Conservation (phyloP, 2,329 filamentous ascomycete genomes). For the Ramularia endophylla region DNA sequence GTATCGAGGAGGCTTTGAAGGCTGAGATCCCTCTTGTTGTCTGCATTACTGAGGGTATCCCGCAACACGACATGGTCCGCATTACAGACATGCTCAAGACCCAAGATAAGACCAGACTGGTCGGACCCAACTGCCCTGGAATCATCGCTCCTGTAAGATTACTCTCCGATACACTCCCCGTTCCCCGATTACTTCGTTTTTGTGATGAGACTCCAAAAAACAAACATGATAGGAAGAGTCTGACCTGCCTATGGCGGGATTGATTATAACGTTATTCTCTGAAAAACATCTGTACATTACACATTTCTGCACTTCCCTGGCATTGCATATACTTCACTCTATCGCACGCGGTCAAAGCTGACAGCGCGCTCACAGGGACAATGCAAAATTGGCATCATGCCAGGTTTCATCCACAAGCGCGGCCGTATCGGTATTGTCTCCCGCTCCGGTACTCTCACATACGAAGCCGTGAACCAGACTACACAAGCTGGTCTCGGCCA, state of each 20-base stretch:
- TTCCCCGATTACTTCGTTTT: conserved; percentile 7
- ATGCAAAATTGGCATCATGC: conserved; percentile 99
- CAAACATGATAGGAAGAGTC: conserved; percentile 35
- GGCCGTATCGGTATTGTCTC: conserved; percentile 98
- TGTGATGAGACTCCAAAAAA: conserved; percentile 23
- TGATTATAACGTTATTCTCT: conserved; percentile 25
- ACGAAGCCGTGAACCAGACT: conserved; percentile 99
- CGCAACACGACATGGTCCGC: conserved; percentile 98
- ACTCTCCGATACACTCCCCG: not conserved
- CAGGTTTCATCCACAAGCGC: conserved; percentile 99
- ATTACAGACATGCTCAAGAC: conserved; percentile 98
- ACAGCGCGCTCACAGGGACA: conserved; percentile 57
- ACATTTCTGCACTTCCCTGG: not conserved
- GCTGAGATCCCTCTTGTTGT: conserved; percentile 94
- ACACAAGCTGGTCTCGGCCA: conserved; percentile 95
- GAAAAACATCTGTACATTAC: conserved; percentile 12
- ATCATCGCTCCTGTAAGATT: conserved; percentile 71
- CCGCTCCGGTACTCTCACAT: conserved; percentile 94
- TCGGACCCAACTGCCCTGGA: conserved; percentile 96
- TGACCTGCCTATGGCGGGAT: conserved; percentile 27
- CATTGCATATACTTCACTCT: not conserved
- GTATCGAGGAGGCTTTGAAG: conserved; percentile 93
- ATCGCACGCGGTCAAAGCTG: conserved; percentile 2
- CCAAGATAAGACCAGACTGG: conserved; percentile 92
- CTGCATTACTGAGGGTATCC: conserved; percentile 97